phyloP scores from a whole-genome alignment of 106 monocot genomes.

The Dendrobium officinale region DNA sequence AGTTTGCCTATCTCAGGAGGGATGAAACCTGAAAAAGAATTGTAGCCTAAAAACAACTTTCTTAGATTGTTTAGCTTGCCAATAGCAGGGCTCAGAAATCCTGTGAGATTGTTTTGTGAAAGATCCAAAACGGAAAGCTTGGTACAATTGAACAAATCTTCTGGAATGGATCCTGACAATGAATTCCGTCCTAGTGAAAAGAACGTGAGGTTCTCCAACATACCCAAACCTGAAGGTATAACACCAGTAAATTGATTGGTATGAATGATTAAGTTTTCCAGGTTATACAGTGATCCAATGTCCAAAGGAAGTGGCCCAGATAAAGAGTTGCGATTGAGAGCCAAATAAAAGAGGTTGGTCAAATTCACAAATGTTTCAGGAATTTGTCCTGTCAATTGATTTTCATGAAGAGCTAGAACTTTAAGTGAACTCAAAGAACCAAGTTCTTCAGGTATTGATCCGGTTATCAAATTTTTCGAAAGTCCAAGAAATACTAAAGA shows the following conservation, averaged over 20 bases:
- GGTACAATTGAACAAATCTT: conserved; percentile 62
- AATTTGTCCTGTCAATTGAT: conserved; percentile 46
- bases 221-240: conserved; percentile 47
- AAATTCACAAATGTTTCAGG: conserved; percentile 62
- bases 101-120: conserved; percentile 38
- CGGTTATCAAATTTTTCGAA: conserved; percentile 59
- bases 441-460: conserved; percentile 57
- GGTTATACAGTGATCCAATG: conserved; percentile 49
- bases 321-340: conserved; percentile 57
- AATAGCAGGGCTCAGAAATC: conserved; percentile 33
- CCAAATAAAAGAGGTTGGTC: conserved; percentile 43
- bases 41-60: conserved; percentile 22
- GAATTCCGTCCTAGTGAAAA: conserved; percentile 24
- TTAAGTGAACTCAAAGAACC: conserved; percentile 45
- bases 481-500: conserved; percentile 41
- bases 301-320: conserved; percentile 52
- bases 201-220: conserved; percentile 45
- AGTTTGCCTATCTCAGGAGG: conserved; percentile 65
- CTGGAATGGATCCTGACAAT: conserved; percentile 58
- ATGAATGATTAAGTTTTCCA: conserved; percentile 38
- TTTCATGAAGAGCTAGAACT: conserved; percentile 43
- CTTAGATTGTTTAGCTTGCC: conserved; percentile 35
- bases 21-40: conserved; percentile 54
- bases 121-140: conserved; percentile 34
- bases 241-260: conserved; percentile 42